Base-by-base conservation (phyloP, 202 grass and related monocot genomes). In the Panicum hallii region DNA sequence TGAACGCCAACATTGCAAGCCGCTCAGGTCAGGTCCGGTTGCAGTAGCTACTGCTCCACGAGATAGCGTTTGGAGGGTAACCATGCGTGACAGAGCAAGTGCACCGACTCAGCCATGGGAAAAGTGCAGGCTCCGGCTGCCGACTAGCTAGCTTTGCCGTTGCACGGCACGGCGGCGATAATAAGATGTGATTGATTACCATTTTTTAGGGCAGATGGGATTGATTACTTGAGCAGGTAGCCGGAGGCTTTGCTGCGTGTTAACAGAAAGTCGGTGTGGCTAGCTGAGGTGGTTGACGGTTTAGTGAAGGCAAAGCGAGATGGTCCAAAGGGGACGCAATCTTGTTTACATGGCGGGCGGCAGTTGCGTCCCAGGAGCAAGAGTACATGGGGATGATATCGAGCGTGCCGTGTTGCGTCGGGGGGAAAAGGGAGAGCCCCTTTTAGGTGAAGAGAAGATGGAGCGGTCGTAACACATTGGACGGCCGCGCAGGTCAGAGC, bases 371-470 rank as follows among this genome's bases (percentile, higher is more conserved):
- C 23, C 49, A 42, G 67, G 67, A 48, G 71, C 72, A 90, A 23
- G 40, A 32, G 43, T 60, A 26, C 66, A 49, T 72, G 72, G 16
- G 68, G 3, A 55, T 26, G 26, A 26, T 26, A 26, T 38, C 56
- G 19, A 67, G 60, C 20, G 43, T 16, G 44, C 23, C 15, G 70
- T 50, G 23, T 2, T 32, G 11, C 46, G 30, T 66, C 47, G 23
- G 28, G 54, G 54, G 20, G 23, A 2, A 57, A 67, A 53, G 12
- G 47, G 41, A 8, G 15, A 3, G 11, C 5, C 4, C 10, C 67
- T 87, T 87, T 90, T 54, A 83, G 78, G 82, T 85, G 87, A 70
- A 69, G 56, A 53, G 0, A 28, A 11, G 44, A 47, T 22, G 60
- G 23, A 52, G 44, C 67, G 79, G 67, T 62, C 84, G 26, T 83